Base-by-base conservation (phyloP, 2,329 filamentous ascomycete genomes). In the Diaporthe sp. region DNA sequence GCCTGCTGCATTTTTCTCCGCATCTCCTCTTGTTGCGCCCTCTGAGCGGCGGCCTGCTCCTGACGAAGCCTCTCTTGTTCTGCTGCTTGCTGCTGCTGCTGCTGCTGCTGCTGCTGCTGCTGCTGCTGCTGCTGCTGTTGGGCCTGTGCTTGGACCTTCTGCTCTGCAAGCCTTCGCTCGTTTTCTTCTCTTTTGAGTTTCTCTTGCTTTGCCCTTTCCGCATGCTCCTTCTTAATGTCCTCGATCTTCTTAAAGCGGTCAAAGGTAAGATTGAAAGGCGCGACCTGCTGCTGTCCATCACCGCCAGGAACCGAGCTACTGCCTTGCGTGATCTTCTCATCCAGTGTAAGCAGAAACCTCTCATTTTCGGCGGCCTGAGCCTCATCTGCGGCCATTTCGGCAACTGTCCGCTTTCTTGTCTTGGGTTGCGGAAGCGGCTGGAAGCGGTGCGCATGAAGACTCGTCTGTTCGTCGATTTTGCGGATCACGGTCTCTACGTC, bases 301-400 rank as follows among this genome's bases (percentile, higher is more conserved):
- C 89, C 91, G 75, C 94, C 93, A n/a, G 90, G 83, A 71, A 92
- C 90, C 44, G 89, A 88, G 17, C 87, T 84, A 3, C 88, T 88
- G 73, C 89, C 88, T 75, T 91, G 89, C 17, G 91, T 89, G 75
- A 95, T 88, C 8, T 95, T 90, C 79, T 98, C 96, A 80, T 99
- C 97, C 84, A 96, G 91, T 30, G 94, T 92, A 68, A 98, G 92
- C 95, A 99, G 97, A 78, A 95, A 97, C 61, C 95, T 91, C 83
- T 99, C 96, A 77, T 95, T 92, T 74, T 95, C 94, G 30, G 96
- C 96, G 0, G 95, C 95, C 75, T 95, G 89, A 1, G 97, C 96
- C 84, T 99, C 96, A 80, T 99, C 97, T 10, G 96, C 96, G 12
- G 95, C 97, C 86, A 98, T 91, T 81, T 99, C 96, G 12, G 97